phyloP scores from a whole-genome alignment of 2,329 filamentous ascomycete species.

The Tympanopsis confertula region DNA sequence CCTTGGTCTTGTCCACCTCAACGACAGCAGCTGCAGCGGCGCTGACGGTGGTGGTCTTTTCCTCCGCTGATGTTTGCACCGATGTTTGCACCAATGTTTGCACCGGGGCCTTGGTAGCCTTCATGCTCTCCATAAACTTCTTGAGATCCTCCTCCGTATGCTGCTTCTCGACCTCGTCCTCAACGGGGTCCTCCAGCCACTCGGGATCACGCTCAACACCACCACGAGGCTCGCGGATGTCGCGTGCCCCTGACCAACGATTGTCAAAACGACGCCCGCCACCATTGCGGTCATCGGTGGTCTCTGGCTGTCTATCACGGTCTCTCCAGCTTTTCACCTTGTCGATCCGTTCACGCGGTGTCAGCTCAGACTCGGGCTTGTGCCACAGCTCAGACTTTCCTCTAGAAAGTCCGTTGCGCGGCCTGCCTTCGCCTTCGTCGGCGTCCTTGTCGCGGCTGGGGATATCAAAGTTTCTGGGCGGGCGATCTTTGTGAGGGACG shows the following conservation, averaged over 20 bases:
- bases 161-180: conserved; percentile 52
- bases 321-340: conserved; percentile 51
- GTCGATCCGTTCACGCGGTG: conserved; percentile 41
- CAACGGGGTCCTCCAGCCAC: conserved; percentile 70
- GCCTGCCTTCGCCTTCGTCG: conserved; percentile 39
- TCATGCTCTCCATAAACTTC: conserved; percentile 89
- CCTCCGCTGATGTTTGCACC: conserved; percentile 17
- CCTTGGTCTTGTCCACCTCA: conserved; percentile 39
- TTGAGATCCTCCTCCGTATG: conserved; percentile 87
- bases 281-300: conserved; percentile 24
- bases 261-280: conserved; percentile 46
- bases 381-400: conserved; percentile 68
- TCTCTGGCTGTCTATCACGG: conserved; percentile 25
- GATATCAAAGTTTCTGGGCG: conserved; percentile 35
- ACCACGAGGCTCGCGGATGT: conserved; percentile 38
- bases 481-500: conserved; percentile 27
- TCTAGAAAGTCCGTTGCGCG: conserved; percentile 54
- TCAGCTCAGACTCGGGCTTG: conserved; percentile 23
- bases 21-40: conserved; percentile 20
- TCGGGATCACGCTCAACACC: conserved; percentile 72
- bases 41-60: conserved; percentile 16
- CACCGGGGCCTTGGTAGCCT: conserved; percentile 40
- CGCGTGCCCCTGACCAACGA: conserved; percentile 29
- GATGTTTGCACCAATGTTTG: conserved; percentile 18
- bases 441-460: conserved; percentile 34